Base-by-base conservation (phyloP, 176 grass and related monocot species). In the Luzula sylvatica region DNA sequence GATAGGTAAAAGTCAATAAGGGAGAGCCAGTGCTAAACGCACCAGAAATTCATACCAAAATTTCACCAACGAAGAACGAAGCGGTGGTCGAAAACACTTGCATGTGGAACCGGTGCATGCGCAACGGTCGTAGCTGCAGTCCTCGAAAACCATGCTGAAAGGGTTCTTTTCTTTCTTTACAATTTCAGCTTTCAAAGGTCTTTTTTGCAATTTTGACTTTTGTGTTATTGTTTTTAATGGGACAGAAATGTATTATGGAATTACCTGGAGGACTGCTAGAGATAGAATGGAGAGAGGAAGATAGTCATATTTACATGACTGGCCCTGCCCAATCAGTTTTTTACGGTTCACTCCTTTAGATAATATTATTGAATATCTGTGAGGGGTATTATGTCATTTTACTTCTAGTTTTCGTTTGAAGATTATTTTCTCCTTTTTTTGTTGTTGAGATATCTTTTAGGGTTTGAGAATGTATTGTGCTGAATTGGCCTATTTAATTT, bases 51-150 rank as follows among this genome's bases (percentile, higher is more conserved):
- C 92, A 84, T 58, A 96, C 92, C 15, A 86, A 74, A 79, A 42
- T 96, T 67, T 35, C 25, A 56, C 61, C 68, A 13, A 89, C 83
- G 51, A 35, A 77, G 46, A 77, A 86, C 52, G 53, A 71, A 55
- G 71, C 81, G 67, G 81, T 86, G 48, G 72, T 96, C 42, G 69
- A 77, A 69, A n/a, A 90, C 92, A 48, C 81, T 98, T 60, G 92
- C 92, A 47, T 98, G 92, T 79, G 92, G 92, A 5, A 90, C 92
- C 19, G 92, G 92, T 46, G 92, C 92, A 70, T 98, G 81, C 77
- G 85, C 92, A 53, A 82, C 85, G 65, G 92, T 98, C 52, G 92
- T 98, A 56, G 81, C 92, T 3, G 85, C 85, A 76, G 78, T 98
- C 76, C 85, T 98, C 29, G 92, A 98, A 72, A 75, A 81, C 12